phyloP scores from a whole-genome alignment of 441 rosid genomes.

The Cnidoscolus chayamansa region DNA sequence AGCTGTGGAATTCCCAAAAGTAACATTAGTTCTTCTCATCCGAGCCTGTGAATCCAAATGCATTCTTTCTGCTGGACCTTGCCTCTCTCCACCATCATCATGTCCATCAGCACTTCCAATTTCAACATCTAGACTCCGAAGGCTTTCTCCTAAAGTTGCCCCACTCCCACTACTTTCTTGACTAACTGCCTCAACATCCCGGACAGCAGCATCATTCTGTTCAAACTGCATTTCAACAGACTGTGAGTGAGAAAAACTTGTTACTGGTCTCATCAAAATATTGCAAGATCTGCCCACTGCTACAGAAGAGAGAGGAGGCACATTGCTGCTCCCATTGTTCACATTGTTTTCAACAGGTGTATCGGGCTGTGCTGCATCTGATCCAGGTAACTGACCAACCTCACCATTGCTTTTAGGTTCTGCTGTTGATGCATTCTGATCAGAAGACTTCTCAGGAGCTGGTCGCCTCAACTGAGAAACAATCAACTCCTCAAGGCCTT shows the following conservation, averaged over 20 bases:
- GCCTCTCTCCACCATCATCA: constrained; percentile 93
- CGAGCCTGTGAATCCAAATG: constrained; percentile 63
- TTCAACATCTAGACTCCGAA: constrained; percentile 97
- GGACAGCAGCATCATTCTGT: constrained; percentile 72
- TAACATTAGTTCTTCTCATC: constrained; percentile 61
- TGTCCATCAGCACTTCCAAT: constrained; percentile 99
- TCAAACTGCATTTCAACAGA: constrained; percentile 92
- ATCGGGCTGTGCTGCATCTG: constrained; percentile 47
- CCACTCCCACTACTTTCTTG: constrained; percentile 99
- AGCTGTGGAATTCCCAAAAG: constrained; percentile 56
- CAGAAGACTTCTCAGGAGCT: constrained; percentile 53
- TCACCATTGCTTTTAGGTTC: constrained; percentile 56
- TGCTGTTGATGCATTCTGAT: constrained; percentile 42
- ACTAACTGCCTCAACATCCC: constrained; percentile 98
- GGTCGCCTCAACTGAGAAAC: constrained; percentile 86
- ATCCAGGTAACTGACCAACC: constrained; percentile 44
- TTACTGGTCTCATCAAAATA: constrained; percentile 49
- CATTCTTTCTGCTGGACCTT: constrained; percentile 65
- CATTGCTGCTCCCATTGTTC: constrained; percentile 44
- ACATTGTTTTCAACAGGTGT: constrained; percentile 48
- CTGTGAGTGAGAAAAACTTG: constrained; percentile 48
- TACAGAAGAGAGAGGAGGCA: constrained; percentile 40
- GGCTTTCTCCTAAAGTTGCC: constrained; percentile 98
- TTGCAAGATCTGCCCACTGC: constrained; percentile 45
- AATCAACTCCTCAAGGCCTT: constrained; percentile 92